Conservation (phyloP, 352 stramenopile species). For the Globisporangium megalacanthum region DNA sequence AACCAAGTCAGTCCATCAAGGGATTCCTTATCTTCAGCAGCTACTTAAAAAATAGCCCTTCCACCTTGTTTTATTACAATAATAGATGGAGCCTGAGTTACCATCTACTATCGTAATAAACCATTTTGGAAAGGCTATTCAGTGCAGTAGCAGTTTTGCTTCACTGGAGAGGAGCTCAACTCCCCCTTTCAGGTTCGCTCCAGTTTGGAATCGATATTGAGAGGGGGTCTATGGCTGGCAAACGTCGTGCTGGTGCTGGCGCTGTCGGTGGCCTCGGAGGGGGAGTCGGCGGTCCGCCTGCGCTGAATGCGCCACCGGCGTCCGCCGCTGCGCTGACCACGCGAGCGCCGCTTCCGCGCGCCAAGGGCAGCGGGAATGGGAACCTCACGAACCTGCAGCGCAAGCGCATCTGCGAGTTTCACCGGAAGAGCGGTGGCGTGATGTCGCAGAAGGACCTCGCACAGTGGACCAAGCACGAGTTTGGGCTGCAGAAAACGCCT, state of each 20-base stretch:
- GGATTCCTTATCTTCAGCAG: no score
- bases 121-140: no score
- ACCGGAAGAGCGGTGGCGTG: slow-evolving; percentile 67
- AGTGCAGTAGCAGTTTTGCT: no score
- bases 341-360: not conserved
- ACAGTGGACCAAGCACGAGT: slow-evolving; percentile 86
- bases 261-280: not conserved
- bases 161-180: no score
- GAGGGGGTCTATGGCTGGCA: not conserved
- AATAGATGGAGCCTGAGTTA: no score
- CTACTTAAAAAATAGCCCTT: no score
- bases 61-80: no score
- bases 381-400: slow-evolving; percentile 83
- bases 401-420: slow-evolving; percentile 83
- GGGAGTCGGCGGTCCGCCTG: slow-evolving; percentile 6
- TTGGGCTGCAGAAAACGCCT: slow-evolving; percentile 73
- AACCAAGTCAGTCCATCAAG: no score
- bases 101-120: no score
- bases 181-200: not conserved
- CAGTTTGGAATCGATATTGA: not conserved
- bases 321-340: slow-evolving; percentile 13
- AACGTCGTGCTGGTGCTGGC: not conserved
- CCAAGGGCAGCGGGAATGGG: slow-evolving; percentile 36
- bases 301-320: slow-evolving; percentile 11
- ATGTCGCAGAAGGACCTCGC: slow-evolving; percentile 86